Evolutionary conservation across 2,329 filamentous ascomycete genomes (phyloP).

Genomic region (Verticillium zaregamsianum): DNA sequence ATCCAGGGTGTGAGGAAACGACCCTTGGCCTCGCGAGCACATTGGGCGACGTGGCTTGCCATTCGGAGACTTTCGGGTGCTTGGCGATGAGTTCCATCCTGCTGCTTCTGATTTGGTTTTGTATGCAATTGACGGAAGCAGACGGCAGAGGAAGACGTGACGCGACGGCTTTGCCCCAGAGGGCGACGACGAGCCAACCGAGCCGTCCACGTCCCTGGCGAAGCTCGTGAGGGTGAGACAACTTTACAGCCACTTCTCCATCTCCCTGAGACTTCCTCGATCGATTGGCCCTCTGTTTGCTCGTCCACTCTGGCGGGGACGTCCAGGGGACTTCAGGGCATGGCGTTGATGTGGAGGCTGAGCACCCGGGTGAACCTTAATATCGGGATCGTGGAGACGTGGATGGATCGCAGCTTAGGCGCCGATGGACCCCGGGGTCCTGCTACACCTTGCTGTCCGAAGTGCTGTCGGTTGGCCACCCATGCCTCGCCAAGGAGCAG

Average conservation of each 20-base stretch:
- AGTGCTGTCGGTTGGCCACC: no score
- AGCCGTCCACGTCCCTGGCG: background rate
- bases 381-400: background rate
- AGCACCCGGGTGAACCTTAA: background rate
- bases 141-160: background rate
- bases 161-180: background rate
- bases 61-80: background rate
- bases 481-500: no score
- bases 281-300: background rate
- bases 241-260: background rate
- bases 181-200: background rate
- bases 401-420: background rate
- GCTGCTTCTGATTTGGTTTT: background rate
- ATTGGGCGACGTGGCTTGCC: background rate
- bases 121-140: background rate
- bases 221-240: background rate
- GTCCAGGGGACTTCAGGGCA: background rate
- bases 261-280: background rate
- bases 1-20: background rate
- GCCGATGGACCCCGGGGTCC: background rate
- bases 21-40: background rate
- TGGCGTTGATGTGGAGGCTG: background rate
- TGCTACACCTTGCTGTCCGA: background rate
- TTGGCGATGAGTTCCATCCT: background rate
- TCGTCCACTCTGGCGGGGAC: background rate